Evolutionary conservation across 2,329 filamentous ascomycete species (phyloP).

Genomic region (Fusarium goolgardi): DNA sequence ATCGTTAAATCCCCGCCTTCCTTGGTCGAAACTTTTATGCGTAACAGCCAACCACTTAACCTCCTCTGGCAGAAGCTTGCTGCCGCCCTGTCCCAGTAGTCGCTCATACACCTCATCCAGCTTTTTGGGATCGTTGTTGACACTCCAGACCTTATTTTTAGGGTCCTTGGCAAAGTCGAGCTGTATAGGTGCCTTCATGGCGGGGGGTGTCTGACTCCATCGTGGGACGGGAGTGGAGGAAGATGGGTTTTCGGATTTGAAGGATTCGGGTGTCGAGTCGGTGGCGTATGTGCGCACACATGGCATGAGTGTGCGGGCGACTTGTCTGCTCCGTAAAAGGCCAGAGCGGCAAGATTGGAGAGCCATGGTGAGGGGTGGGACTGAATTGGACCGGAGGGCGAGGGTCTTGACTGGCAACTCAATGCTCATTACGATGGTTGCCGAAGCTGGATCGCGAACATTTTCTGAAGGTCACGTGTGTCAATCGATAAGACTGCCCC

Average conservation of each 20-base stretch:
- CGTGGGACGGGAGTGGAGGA: constrained; percentile 58
- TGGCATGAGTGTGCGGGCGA: constrained; percentile 39
- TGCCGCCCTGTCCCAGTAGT: constrained; percentile 79
- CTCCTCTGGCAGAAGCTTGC: constrained; percentile 84
- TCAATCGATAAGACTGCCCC: constrained; percentile 33
- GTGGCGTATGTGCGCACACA: constrained; percentile 49
- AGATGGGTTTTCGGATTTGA: constrained; percentile 38
- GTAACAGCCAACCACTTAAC: constrained; percentile 97
- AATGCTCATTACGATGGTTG: constrained; percentile 1
- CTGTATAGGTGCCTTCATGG: constrained; percentile 76
- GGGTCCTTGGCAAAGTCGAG: constrained; percentile 68
- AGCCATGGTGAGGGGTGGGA: constrained; percentile 46
- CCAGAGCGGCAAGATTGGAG: constrained; percentile 51
- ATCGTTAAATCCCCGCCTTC: constrained; percentile 93
- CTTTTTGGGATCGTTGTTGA: constrained; percentile 79
- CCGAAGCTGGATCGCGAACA: constrained; percentile 46
- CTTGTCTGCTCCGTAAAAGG: constrained; percentile 45
- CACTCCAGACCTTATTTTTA: constrained; percentile 66
- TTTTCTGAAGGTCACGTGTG: constrained; percentile 51
- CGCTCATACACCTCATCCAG: constrained; percentile 82
- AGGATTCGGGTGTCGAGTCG: constrained; percentile 46
- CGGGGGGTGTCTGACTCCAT: constrained; percentile 77
- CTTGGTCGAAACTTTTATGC: constrained; percentile 98
- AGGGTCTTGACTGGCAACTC: constrained; percentile 16
- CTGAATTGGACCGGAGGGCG: constrained; percentile 10